Evolutionary conservation across 305 asterid genomes (phyloP).

Genomic region (Solanum aculeatissimum): DNA sequence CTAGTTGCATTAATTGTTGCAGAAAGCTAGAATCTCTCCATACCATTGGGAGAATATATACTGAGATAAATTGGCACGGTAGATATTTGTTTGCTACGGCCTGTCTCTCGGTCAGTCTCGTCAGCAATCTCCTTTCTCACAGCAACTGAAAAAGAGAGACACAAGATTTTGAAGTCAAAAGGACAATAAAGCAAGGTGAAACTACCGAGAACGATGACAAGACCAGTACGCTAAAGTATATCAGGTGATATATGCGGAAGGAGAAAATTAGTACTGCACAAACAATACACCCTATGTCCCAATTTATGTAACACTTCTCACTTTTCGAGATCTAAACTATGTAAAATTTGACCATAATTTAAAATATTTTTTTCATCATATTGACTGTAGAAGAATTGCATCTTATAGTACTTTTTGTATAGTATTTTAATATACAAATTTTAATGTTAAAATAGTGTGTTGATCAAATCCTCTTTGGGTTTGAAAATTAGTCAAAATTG

Average conservation of each 20-base stretch:
- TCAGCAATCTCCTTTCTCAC: slow-evolving; percentile 87
- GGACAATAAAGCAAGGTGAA: background rate
- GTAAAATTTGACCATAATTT: background rate
- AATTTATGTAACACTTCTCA: background rate
- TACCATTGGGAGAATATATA: slow-evolving; percentile 83
- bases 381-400: background rate
- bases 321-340: background rate
- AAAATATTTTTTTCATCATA: background rate
- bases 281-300: background rate
- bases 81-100: slow-evolving; percentile 70
- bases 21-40: background rate
- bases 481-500: background rate
- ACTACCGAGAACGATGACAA: background rate
- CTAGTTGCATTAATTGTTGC: background rate
- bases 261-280: background rate
- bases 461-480: background rate
- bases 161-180: slow-evolving; percentile 4
- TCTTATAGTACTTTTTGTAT: background rate
- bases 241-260: background rate
- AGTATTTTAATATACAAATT: background rate
- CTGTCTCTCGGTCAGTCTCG: slow-evolving; percentile 97
- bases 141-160: slow-evolving; percentile 46
- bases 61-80: slow-evolving; percentile 93
- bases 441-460: background rate
- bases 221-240: background rate